A percentile compares a stretch with the other conserved stretches of the same genome.
phyloP scores from a whole-genome alignment of 805 yeast genomes.

The Kazachstania martiniae region DNA sequence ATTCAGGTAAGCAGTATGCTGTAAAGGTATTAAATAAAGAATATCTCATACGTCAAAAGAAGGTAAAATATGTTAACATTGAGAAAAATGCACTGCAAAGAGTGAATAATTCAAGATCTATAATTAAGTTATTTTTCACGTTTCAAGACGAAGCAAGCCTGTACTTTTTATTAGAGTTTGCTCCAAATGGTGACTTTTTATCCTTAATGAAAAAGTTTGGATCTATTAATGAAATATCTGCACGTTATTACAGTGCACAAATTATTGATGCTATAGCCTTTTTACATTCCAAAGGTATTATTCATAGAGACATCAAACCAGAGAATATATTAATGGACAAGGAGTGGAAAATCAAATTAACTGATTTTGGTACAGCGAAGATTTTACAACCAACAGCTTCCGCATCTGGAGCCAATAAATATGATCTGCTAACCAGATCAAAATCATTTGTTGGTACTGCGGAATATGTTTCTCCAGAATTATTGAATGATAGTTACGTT shows the following conservation, averaged over 20 bases:
- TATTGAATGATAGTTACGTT: constrained; percentile 62
- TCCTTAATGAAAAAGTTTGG: constrained; percentile 57
- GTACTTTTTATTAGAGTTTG: constrained; percentile 69
- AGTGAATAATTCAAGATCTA: constrained; percentile 47
- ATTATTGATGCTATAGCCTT: constrained; percentile 60
- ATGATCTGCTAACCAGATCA: constrained; percentile 59
- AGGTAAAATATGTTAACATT: constrained; percentile 74
- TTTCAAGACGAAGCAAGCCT: constrained; percentile 68
- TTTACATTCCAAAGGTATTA: constrained; percentile 65
- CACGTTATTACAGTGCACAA: constrained; percentile 61
- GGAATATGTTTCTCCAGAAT: constrained; percentile 74
- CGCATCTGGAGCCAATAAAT: constrained; percentile 40
- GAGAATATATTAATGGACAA: constrained; percentile 64
- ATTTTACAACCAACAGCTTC: constrained; percentile 39
- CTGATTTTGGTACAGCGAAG: constrained; percentile 82
- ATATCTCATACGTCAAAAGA: constrained; percentile 70
- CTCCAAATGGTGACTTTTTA: constrained; percentile 68
- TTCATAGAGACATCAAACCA: constrained; percentile 77
- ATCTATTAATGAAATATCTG: constrained; percentile 59
- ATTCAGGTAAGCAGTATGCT: constrained; percentile 63
- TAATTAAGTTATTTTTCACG: constrained; percentile 61
- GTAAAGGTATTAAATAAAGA: constrained; percentile 67
- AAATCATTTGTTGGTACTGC: constrained; percentile 82
- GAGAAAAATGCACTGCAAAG: constrained; percentile 73
- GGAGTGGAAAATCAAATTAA: constrained; percentile 51